Percentiles rank a stretch among this genome's conserved stretches.
phyloP scores from a whole-genome alignment of 139 green algal species.

The Micromonas pusilla region DNA sequence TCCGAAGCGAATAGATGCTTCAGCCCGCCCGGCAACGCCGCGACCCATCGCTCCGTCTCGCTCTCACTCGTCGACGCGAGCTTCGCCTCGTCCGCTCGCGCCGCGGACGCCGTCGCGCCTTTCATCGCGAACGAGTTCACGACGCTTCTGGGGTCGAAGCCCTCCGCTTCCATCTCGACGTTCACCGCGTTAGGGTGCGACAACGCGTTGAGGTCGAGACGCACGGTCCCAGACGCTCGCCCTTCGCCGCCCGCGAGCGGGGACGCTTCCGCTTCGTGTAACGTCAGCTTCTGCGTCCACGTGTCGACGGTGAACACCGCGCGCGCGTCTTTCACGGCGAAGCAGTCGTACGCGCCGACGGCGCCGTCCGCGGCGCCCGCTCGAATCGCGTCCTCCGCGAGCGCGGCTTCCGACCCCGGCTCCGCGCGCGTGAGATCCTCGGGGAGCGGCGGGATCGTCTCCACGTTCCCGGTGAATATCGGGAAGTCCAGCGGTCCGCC shows the following conservation, averaged over 20 bases:
- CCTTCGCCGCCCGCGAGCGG: conserved; percentile 73
- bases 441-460: background rate
- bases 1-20: background rate
- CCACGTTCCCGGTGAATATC: conserved; percentile 58
- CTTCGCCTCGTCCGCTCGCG: background rate
- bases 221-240: conserved; percentile 64
- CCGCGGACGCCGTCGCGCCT: too few relatives aligned
- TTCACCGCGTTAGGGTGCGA: conserved; percentile 66
- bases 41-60: background rate
- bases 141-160: background rate
- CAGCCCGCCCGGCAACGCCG: background rate
- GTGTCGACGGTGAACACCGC: conserved; percentile 83
- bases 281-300: conserved; percentile 37
- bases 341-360: conserved; percentile 78
- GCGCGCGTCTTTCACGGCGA: conserved; percentile 46
- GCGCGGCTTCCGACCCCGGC: conserved; percentile 33
- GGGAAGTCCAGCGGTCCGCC: conserved; percentile 83
- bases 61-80: too few relatives aligned
- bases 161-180: conserved; percentile 52
- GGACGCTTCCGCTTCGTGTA: conserved; percentile 40
- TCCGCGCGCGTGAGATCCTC: conserved; percentile 3
- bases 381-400: conserved; percentile 35
- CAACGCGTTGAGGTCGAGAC: conserved; percentile 68
- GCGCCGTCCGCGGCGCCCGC: conserved; percentile 42
- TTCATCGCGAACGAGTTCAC: background rate